A percentile compares a stretch with the other conserved stretches of the same genome.
Evolutionary conservation across 2,329 filamentous ascomycete species (phyloP).

Genomic region (Colletotrichum eremochloae): DNA sequence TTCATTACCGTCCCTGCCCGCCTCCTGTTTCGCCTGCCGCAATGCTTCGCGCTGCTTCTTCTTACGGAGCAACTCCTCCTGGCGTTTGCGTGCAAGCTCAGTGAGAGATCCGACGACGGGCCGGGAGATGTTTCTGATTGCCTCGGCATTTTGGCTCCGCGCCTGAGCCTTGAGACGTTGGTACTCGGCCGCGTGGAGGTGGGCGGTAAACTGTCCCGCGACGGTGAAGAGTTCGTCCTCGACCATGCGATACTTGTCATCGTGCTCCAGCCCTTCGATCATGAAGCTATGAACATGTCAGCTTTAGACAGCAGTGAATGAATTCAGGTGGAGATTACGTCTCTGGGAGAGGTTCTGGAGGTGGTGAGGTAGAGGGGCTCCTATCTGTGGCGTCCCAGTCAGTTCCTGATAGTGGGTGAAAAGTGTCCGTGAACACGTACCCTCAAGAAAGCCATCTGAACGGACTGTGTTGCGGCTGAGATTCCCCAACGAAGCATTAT

Average conservation of each 20-base stretch:
- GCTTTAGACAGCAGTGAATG: background rate
- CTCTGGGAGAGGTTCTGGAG: constrained; percentile 62
- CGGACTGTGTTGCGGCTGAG: background rate
- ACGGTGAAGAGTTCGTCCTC: constrained; percentile 82
- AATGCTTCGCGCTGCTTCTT: constrained; percentile 54
- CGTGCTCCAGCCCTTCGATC: constrained; percentile 72
- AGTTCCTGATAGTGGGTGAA: background rate
- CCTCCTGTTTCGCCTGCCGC: constrained; percentile 40
- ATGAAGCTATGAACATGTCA: constrained; percentile 65
- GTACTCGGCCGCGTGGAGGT: constrained; percentile 85
- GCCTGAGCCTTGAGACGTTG: constrained; percentile 72
- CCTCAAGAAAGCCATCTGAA: constrained; percentile 11
- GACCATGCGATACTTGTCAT: constrained; percentile 85
- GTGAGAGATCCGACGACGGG: constrained; percentile 62
- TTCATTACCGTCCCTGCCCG: constrained; percentile 46
- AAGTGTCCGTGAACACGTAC: background rate
- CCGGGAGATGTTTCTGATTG: constrained; percentile 64
- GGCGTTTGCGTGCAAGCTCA: constrained; percentile 51
- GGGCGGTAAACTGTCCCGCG: constrained; percentile 78
- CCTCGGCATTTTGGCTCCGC: constrained; percentile 65
- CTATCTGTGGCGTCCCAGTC: constrained; percentile 44
- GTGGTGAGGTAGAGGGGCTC: constrained; percentile 65
- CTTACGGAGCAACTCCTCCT: constrained; percentile 52
- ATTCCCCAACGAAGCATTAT: background rate
- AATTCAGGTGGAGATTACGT: constrained; percentile 50